Evolutionary conservation across 2,329 filamentous ascomycete genomes (phyloP).

Genomic region (Colletotrichum coccodes): DNA sequence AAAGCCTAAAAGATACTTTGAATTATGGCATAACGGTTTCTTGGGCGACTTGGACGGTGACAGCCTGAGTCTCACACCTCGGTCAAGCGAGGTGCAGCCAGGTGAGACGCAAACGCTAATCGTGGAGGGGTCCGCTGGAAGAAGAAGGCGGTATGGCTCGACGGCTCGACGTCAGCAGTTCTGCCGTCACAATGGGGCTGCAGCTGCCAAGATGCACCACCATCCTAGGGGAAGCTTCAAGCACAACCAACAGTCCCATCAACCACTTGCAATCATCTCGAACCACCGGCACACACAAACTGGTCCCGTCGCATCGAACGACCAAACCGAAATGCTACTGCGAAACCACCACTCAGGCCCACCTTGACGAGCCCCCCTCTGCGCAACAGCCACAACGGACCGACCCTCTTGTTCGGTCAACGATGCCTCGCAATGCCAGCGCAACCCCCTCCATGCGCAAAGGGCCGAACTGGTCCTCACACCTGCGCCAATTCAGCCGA

Average conservation of each 20-base stretch:
- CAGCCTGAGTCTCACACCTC: background rate
- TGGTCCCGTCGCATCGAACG: background rate
- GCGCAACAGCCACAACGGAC: background rate
- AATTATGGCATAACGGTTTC: background rate
- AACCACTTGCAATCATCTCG: background rate
- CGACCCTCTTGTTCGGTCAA: conserved; percentile 6
- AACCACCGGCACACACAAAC: background rate
- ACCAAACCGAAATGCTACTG: conserved; percentile 22
- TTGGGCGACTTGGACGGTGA: background rate
- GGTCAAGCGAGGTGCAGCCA: background rate
- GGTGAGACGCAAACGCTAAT: conserved; percentile 11
- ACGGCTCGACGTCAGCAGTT: conserved; percentile 16
- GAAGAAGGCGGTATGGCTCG: background rate
- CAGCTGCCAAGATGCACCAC: conserved; percentile 18
- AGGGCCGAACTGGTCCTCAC: conserved; percentile 60
- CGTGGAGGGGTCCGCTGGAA: background rate
- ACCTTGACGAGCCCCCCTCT: conserved; percentile 22
- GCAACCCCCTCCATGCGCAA: conserved; percentile 54
- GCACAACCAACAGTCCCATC: background rate
- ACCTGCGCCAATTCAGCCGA: conserved; percentile 63
- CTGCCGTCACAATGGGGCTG: conserved; percentile 24
- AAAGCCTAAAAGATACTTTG: background rate
- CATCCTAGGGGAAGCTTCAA: background rate
- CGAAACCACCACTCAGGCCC: conserved; percentile 14
- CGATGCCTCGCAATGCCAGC: conserved; percentile 54